Percentiles rank a stretch among this genome's conserved stretches.
phyloP scores from a whole-genome alignment of 2,329 filamentous ascomycete genomes.

The Cladobotryum mycophilum region DNA sequence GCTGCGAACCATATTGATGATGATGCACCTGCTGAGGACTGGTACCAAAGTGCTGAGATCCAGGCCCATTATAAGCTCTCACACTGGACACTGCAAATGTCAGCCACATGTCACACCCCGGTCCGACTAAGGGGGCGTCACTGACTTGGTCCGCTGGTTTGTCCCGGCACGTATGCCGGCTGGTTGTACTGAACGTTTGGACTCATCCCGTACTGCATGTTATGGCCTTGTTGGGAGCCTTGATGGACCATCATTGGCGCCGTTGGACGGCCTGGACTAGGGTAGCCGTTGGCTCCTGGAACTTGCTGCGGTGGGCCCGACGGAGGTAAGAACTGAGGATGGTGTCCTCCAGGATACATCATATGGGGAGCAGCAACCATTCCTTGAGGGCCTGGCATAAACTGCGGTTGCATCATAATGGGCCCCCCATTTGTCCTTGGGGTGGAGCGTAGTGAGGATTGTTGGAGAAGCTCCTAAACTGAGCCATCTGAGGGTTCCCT shows the following conservation, averaged over 20 bases:
- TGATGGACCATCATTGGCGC: constrained; percentile 94
- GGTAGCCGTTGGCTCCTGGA: constrained; percentile 69
- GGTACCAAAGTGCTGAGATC: constrained; percentile 56
- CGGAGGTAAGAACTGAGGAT: constrained; percentile 58
- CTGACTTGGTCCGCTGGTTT: constrained; percentile 65
- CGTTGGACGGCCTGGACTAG: constrained; percentile 73
- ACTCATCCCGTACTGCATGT: constrained; percentile 64
- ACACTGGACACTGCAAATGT: constrained; percentile 51
- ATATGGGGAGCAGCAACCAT: constrained; percentile 67
- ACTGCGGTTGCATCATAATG: constrained; percentile 80
- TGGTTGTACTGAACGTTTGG: constrained; percentile 69
- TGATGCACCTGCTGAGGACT: constrained; percentile 62
- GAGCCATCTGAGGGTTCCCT: constrained; percentile 62
- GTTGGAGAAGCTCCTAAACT: constrained; percentile 65
- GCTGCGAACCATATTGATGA: constrained; percentile 52
- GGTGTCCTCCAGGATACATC: constrained; percentile 69
- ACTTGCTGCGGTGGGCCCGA: constrained; percentile 51
- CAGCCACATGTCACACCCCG: constrained; percentile 24
- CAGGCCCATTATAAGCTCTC: constrained; percentile 53
- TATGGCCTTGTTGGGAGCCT: constrained; percentile 86
- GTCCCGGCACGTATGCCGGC: constrained; percentile 64
- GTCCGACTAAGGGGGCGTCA: constrained; percentile 23
- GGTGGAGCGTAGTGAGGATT: constrained; percentile 66
- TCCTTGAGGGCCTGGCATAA: constrained; percentile 65
- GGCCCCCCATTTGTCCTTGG: constrained; percentile 64